A percentile compares a stretch with the other conserved stretches of the same genome.
Conservation (phyloP, 2,329 filamentous ascomycete genomes). For the Chaetomium olivaceum region DNA sequence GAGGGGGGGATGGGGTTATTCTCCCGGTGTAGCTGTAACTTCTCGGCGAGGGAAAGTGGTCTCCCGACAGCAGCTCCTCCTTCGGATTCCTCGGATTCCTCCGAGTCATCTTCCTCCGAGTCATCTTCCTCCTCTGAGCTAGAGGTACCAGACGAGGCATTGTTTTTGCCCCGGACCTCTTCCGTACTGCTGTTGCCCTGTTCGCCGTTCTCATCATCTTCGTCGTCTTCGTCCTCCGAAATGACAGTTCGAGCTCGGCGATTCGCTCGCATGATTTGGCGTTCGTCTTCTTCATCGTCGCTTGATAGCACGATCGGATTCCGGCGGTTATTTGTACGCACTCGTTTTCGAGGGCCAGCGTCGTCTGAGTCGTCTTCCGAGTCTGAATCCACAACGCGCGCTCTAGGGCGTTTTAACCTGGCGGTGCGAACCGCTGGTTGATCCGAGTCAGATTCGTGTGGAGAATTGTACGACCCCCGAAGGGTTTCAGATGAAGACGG, state of each 20-base stretch:
- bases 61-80: background rate
- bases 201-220: background rate
- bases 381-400: conserved; percentile 21
- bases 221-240: conserved; percentile 7
- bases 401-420: conserved; percentile 16
- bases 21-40: conserved; percentile 21
- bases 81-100: conserved; percentile 1
- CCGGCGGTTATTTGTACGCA: conserved; percentile 1
- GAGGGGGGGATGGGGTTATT: conserved; percentile 15
- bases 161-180: background rate
- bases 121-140: conserved; percentile 14
- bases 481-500: conserved; percentile 20
- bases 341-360: conserved; percentile 13
- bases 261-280: background rate
- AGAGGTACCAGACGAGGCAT: conserved; percentile 3
- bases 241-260: conserved; percentile 5
- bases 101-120: background rate
- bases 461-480: conserved; percentile 5
- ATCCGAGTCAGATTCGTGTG: conserved; percentile 16
- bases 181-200: background rate
- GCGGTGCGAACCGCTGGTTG: conserved; percentile 3
- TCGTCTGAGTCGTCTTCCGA: conserved; percentile 24
- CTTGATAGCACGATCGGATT: conserved; percentile 11
- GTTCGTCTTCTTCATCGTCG: conserved; percentile 18
- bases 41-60: conserved; percentile 20